phyloP scores from a whole-genome alignment of 306 rosid genomes.

The Amphicarpaea edgeworthii region DNA sequence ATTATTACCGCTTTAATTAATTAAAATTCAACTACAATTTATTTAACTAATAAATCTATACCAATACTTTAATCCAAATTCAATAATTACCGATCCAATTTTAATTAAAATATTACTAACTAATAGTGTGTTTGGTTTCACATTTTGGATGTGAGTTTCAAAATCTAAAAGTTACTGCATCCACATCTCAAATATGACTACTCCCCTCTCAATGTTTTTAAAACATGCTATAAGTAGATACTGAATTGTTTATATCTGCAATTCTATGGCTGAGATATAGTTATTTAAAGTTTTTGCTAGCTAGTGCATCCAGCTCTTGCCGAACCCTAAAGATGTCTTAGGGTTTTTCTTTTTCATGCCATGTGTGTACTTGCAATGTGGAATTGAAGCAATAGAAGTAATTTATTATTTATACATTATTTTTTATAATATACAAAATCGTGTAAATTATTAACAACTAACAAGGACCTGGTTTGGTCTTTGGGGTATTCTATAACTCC shows the following conservation, averaged over 20 bases:
- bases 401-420: background rate
- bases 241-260: background rate
- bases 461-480: background rate
- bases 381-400: background rate
- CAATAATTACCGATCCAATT: background rate
- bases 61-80: background rate
- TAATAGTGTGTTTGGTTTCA: too few relatives aligned
- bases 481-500: background rate
- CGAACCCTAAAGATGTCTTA: background rate
- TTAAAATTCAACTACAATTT: background rate
- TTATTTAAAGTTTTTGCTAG: background rate
- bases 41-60: background rate
- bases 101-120: background rate
- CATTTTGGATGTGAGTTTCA: too few relatives aligned
- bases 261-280: background rate
- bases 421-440: background rate
- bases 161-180: too few relatives aligned
- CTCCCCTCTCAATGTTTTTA: background rate
- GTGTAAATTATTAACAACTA: background rate
- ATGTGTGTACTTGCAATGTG: background rate
- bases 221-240: background rate
- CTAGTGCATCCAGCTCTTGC: constrained; percentile 10
- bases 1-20: background rate
- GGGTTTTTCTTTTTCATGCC: constrained; percentile 38
- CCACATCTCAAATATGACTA: too few relatives aligned